Percentiles rank a stretch among this genome's conserved stretches.
phyloP scores from a whole-genome alignment of 2,329 filamentous ascomycete species.

The Pleomassaria siparia region DNA sequence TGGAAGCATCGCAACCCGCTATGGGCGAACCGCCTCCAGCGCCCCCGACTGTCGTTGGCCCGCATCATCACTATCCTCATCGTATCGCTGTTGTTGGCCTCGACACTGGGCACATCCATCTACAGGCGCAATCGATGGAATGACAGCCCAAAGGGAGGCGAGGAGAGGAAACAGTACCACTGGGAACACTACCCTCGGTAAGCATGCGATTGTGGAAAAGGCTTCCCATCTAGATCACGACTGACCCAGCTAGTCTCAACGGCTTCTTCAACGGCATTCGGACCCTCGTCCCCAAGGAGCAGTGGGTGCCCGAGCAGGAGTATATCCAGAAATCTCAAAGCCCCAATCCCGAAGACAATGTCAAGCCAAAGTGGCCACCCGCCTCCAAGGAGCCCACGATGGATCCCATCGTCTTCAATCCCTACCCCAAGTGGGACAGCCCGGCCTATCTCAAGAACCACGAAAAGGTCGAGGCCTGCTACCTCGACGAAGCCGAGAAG shows the following conservation, averaged over 20 bases:
- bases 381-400: conserved; percentile 40
- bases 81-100: conserved; percentile 43
- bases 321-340: conserved; percentile 44
- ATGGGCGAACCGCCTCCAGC: conserved; percentile 44
- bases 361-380: conserved; percentile 40
- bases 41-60: conserved; percentile 45
- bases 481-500: conserved; percentile 61
- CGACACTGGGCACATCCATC: conserved; percentile 47
- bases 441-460: conserved; percentile 51
- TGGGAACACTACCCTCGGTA: conserved; percentile 51
- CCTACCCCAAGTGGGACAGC: conserved; percentile 49
- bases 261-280: conserved; percentile 53
- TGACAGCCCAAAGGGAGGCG: conserved; percentile 34
- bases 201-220: conserved; percentile 12
- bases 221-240: not conserved
- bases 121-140: conserved; percentile 41
- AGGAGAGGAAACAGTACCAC: conserved; percentile 41
- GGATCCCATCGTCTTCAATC: conserved; percentile 47
- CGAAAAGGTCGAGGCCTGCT: conserved; percentile 61
- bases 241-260: conserved; percentile 41
- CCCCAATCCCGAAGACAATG: conserved; percentile 40
- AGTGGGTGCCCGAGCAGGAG: conserved; percentile 50
- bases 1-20: conserved; percentile 39
- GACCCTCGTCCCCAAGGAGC: conserved; percentile 46
- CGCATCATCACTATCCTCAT: conserved; percentile 46